Base-by-base conservation (phyloP, 148 eudicot genomes). In the Vaccinium myrtillus region DNA sequence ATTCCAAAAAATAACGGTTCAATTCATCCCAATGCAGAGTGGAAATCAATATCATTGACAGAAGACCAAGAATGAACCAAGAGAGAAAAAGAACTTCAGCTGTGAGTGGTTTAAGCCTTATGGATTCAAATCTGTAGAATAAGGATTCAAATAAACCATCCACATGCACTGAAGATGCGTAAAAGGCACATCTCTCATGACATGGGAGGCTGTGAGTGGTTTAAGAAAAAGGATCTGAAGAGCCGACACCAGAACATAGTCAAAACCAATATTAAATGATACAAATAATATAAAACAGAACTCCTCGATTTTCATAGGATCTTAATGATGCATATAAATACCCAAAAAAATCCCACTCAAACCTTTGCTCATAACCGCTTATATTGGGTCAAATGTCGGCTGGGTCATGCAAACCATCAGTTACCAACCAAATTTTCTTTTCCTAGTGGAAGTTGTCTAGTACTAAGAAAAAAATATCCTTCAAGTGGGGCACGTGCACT, bases 371-470 rank as follows among this genome's bases (percentile, higher is more conserved):
- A 75, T 65, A 75, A 27, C 63, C 49, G 81, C 32, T 49, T 11
- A 75, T 65, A 84, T 84, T 81, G 55, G 71, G 86, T 79, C 81
- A 74, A 79, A 86, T 77, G 73, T 78, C 81, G 83, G 75, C 15
- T 1, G 69, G n/a, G 7, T 54, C 9, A 49, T 46, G 39, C 43
- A 56, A 71, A 54, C 71, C 63, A 71, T 79, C 84, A 84, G 36
- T 83, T 78, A 83, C 43, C 83, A 55, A 8, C 75, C 74, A 83
- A 73, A 53, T 30, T 16, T 59, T 25, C 71, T 58, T 50, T 86
- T 50, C 23, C 16, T 30, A 78, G 77, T 81, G 74, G 77, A 50
- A 13, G 58, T 74, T 81, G 73, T 78, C 32, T 74, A 21, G 43
- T 21, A 50, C 54, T 65, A 36, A 53, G 55, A 82, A 65, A 81